Conservation (phyloP, 2,329 filamentous ascomycete species). For the Thyridium curvatum region DNA sequence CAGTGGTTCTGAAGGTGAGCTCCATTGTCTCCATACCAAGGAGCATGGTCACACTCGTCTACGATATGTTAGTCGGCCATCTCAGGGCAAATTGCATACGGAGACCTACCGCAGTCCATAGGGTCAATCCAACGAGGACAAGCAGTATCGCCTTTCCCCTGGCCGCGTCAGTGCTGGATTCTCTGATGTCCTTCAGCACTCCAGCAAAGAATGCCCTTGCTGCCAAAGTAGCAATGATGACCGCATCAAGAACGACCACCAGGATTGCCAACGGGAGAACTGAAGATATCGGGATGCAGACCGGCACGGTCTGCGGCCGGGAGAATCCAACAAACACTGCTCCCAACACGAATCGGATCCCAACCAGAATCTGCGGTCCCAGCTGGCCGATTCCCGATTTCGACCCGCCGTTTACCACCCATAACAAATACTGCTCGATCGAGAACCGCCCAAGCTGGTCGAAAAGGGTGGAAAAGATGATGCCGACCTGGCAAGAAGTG, state of each 20-base stretch:
- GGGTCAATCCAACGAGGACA: constrained; percentile 34
- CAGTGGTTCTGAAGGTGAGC: constrained; percentile 38
- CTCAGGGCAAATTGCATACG: background rate
- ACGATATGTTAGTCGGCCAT: constrained; percentile 10
- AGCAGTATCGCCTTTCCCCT: constrained; percentile 34
- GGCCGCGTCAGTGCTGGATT: constrained; percentile 15
- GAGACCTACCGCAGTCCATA: constrained; percentile 47
- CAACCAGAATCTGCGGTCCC: constrained; percentile 38
- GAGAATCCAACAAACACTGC: constrained; percentile 49
- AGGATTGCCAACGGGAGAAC: constrained; percentile 37
- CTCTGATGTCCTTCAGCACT: constrained; percentile 22
- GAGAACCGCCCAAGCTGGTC: constrained; percentile 50
- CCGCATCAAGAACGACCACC: constrained; percentile 36
- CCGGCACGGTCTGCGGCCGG: constrained; percentile 41
- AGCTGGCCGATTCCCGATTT: constrained; percentile 26
- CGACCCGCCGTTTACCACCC: constrained; percentile 35
- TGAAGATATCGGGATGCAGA: constrained; percentile 43
- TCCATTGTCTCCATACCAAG: constrained; percentile 37
- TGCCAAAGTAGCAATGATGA: constrained; percentile 35
- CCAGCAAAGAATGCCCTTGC: constrained; percentile 32
- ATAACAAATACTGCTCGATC: constrained; percentile 48
- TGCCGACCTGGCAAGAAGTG: constrained; percentile 42
- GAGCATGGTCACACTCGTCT: constrained; percentile 46
- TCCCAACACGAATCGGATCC: constrained; percentile 44
- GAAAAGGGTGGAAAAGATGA: constrained; percentile 46